Evolutionary conservation across 2,329 filamentous ascomycete genomes (phyloP), one percentile per base, ranked within the genome.

Genomic region (Monilinia laxa): DNA sequence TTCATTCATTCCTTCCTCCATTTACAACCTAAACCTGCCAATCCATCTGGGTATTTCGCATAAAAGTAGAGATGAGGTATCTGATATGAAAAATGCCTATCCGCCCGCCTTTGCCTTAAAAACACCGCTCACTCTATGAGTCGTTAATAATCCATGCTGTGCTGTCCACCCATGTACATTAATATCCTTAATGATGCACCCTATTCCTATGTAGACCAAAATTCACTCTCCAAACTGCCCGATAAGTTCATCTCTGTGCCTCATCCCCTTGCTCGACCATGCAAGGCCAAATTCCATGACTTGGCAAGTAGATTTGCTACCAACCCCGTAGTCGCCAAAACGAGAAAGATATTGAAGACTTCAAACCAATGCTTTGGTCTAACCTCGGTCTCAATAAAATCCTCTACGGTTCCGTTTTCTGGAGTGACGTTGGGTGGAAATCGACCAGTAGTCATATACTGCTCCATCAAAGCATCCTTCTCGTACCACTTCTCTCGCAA

Each of bases 381-480:
- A 25, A 77, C 74, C 64, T 77, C 73, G 0, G 75, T 76, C 65
- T 77, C 76, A 56, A 77, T 75, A 38, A 71, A 74, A 1, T 70
- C 69, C 6, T 68, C 66, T n/a, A 73, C 67, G 9, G 47, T 65
- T 28, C 62, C 68, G 58, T 70, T 69, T 3, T 67, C 54, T 9
- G 67, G 71, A 18, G 56, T 42, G 52, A 69, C 68, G 38, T 62
- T 70, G 6, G 68, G 57, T 31, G 95, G 95, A 74, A 98, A 97
- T 25, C 89, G 85, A 3, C 90, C 92, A 2, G 89, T 93, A 20
- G 84, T 82, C 65, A 89, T 81, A 76, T 92, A 98, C 71, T 92
- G 85, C 72, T 97, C 93, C 75, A 99, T 86, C 56, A 97, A 82
- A 40, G 87, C 86, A 73, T 99, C 94, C 77, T 99, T 99, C 76